Evolutionary conservation across 2,329 filamentous ascomycete species (phyloP), one percentile per base, ranked within the genome.

Genomic region (Epichloe aotearoae): DNA sequence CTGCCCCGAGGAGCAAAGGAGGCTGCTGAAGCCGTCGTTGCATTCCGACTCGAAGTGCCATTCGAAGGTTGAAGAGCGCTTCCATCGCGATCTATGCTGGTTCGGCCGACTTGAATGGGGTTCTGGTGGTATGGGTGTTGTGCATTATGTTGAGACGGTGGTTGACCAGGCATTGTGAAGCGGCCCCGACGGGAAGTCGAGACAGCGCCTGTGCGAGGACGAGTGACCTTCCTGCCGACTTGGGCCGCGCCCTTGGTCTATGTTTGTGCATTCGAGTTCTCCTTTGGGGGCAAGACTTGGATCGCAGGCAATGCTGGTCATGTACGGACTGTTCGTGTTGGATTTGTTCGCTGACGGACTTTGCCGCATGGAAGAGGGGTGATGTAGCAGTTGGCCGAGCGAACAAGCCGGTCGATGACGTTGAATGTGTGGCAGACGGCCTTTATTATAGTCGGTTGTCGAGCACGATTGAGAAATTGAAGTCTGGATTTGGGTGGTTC

Each of bases 1-100:
- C 81, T 75, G 49, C 77, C 80, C 49, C 86, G 80, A 17, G 82
- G 78, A 46, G 76, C 80, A 64, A 81, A 85, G 51, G 80, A 83
- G 59, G 80, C 74, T 61, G 66, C 69, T 3, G 77, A 77, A 34
- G 73, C 69, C 30, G 76, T 72, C n/a, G 76, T 72, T 15, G 75
- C 59, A 55, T 72, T 76, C 54, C 78, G 73, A 45, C 59, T 54
- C 41, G 62, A 57, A 45, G 62, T 63, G 55, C 70, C 71, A 65
- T 72, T 74, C 54, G 68, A 58, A 59, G 72, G 74, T 56, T 79
- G 77, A 39, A 81, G 71, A 40, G 64, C 66, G 30, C 58, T 62
- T 53, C 69, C 73, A 65, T 77, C 75, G 56, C 77, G 76, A 52
- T 83, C 80, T 57, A 81, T 65, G 58, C 76, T 79, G 30, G 73